phyloP scores from a whole-genome alignment of 495 filamentous ascomycete genomes.

The Saxophila tyrrhenica region DNA sequence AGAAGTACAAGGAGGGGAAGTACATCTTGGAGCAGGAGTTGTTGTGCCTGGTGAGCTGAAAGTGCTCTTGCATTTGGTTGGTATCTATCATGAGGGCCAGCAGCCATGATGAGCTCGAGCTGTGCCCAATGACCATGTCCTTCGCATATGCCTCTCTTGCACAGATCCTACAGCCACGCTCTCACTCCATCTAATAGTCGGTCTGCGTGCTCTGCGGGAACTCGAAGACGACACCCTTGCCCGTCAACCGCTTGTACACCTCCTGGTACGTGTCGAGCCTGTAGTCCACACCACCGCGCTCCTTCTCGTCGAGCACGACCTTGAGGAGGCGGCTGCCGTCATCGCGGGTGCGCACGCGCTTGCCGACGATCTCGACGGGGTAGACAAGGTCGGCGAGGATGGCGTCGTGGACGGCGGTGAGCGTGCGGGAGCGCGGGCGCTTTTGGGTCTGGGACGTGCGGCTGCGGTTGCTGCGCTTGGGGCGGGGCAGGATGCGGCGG shows the following conservation, averaged over 20 bases:
- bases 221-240: slow-evolving; percentile 90
- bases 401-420: slow-evolving; percentile 94
- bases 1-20: slow-evolving; percentile 99
- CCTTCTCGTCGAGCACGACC: slow-evolving; percentile 98
- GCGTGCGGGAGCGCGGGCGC: slow-evolving; percentile 91
- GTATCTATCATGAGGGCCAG: not conserved
- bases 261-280: slow-evolving; percentile 97
- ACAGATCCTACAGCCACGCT: not conserved
- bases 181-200: slow-evolving; percentile 58
- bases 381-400: slow-evolving; percentile 94
- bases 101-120: no score
- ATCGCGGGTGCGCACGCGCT: slow-evolving; percentile 91
- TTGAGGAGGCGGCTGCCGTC: slow-evolving; percentile 95
- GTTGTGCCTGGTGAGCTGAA: slow-evolving; percentile 56
- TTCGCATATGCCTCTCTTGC: no score
- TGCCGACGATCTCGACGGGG: slow-evolving; percentile 99
- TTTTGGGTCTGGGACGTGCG: slow-evolving; percentile 94
- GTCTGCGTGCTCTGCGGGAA: slow-evolving; percentile 70
- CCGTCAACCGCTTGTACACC: slow-evolving; percentile 93
- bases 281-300: slow-evolving; percentile 96
- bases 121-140: no score
- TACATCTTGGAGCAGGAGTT: slow-evolving; percentile 93
- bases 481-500: slow-evolving; percentile 94
- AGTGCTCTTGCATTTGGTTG: not conserved
- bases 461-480: slow-evolving; percentile 88